Base-by-base conservation (phyloP, 495 filamentous ascomycete species). In the Hyphodiscus hymeniophilus region DNA sequence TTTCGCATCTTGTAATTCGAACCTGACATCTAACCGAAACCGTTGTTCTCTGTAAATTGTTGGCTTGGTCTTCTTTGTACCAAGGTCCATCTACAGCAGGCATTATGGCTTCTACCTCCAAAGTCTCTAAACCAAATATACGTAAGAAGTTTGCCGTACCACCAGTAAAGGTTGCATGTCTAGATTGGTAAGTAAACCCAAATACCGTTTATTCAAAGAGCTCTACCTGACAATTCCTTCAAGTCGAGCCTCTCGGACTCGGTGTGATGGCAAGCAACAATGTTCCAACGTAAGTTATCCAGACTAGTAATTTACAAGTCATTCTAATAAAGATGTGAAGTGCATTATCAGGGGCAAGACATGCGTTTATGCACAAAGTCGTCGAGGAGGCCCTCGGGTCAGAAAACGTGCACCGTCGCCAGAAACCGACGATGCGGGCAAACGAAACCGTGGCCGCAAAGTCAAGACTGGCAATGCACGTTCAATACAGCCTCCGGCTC, bases 121-220 rank as follows among this genome's bases (percentile, higher is more conserved):
- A n/a, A n/a, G n/a, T n/a, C n/a, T n/a, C n/a, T n/a, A n/a, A n/a
- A n/a, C n/a, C n/a, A n/a, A n/a, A n/a, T n/a, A 15, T 31, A 16
- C 2, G 52, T 51, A 64, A 64, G 59, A 69, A 69, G 54, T 67
- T 69, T 51, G 61, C 63, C 31, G 55, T 62, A 17, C 77, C 77
- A 28, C 77, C 77, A n/a, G 76, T 80, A 22, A 81, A 81, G 61
- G 70, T 77, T 56, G 77, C 76, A 20, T 81, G 77, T 64, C 59
- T 80, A 51, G 68, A 74, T 49, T 81, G 77, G 77, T 81, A 66
- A 62, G 72, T 61, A 36, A 24, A 47, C 51, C 10, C 44, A 32
- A 42, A 15, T 59, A 33, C 33, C 48, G 16, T 23, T 23, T 11
- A 12, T 21, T 17, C 26, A 38, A 48, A 36, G 38, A 23, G 28